These are phyloP conservation scores for Solanum medicagineum DNA, from an alignment of 257 asterid species.

Conservation along the genomic window DNA sequence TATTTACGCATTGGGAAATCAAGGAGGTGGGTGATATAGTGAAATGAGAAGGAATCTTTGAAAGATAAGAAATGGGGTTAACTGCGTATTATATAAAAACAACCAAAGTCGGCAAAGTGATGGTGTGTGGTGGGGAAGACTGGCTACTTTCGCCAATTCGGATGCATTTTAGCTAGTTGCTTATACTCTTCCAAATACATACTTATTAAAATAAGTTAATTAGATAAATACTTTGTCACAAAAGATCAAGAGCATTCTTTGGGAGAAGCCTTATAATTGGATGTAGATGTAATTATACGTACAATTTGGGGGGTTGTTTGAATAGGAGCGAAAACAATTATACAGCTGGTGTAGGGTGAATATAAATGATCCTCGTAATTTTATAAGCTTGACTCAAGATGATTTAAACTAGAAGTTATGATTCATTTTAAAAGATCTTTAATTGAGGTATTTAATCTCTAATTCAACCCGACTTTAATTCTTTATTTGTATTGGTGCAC, in stretches of 20 bases:
- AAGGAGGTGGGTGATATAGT: not conserved
- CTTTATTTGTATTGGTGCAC: too few species aligned
- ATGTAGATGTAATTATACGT: too few species aligned
- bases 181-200: not conserved
- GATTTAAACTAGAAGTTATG: too few species aligned
- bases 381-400: too few species aligned
- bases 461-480: too few species aligned
- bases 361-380: too few species aligned
- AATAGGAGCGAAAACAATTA: too few species aligned
- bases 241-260: not conserved
- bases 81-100: not conserved
- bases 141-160: not conserved
- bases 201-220: not conserved
- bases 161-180: not conserved
- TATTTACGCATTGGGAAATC: not conserved
- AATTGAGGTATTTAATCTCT: too few species aligned
- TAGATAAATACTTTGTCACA: not conserved
- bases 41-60: not conserved
- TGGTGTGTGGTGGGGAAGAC: slow-evolving; percentile 1
- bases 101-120: not conserved
- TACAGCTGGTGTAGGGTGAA: too few species aligned
- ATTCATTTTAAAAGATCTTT: too few species aligned
- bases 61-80: not conserved
- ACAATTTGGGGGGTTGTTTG: too few species aligned
- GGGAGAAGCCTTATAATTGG: too few species aligned